Evolutionary conservation across 306 rosid genomes (phyloP), one percentile per base, ranked within the genome.

Genomic region (Arachis hypogaea): DNA sequence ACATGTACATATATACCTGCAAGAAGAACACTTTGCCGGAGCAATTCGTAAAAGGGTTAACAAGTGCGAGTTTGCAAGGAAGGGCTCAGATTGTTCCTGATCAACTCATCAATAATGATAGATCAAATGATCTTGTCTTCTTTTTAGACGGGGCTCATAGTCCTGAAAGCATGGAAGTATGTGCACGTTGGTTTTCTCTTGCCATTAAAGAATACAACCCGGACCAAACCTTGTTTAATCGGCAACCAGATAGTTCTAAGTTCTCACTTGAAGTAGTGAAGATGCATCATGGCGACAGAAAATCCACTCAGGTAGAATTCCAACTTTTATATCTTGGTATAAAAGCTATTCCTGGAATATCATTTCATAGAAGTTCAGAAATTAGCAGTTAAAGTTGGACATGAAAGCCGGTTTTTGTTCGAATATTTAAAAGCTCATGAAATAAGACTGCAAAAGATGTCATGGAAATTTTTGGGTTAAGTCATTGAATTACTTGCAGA

Each of bases 91-190:
- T 92, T 70, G 93, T 95, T 68, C 78, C 88, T 47, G 98, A 94
- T 63, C 78, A 33, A 74, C 83, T 36, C 68, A 41, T 76, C 66
- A 77, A 82, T 78, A 82, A 28, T 73, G 93, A 92, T 67, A 71
- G 59, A 58, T 73, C 86, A 55, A 85, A 87, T 59, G 90, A 83
- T 38, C 90, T 95, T 44, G 81, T 87, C 43, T 95, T 95, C 83
- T 92, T 83, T 82, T 73, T 95, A 81, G 99, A 95, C 69, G 99
- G 98, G 55, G 99, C 99, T 51, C 99, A 95, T 80, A 95, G 99
- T 75, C 98, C 97, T 28, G 97, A 95, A 89, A 95, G 98, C 82
- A 74, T 95, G 93, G 98, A 92, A 84, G 83, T 79, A 54, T 90
- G 99, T 75, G 96, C 88, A 7, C 83, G 80, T 74, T 95, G 99